Conservation (phyloP, 2,329 filamentous ascomycete species). For the Diaporthe caulivora region DNA sequence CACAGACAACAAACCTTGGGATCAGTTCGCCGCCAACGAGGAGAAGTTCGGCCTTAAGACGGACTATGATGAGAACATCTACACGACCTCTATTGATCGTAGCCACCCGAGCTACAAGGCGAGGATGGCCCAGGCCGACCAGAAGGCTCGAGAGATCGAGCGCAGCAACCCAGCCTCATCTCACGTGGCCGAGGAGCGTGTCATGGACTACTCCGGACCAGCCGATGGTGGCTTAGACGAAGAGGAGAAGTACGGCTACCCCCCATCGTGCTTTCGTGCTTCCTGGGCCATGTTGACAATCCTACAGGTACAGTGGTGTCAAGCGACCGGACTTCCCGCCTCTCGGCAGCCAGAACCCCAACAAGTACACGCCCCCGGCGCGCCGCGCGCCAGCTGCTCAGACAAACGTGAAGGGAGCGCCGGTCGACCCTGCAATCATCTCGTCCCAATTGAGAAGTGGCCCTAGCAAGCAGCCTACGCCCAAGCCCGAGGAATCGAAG, state of each 20-base stretch:
- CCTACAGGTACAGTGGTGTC: slow-evolving; percentile 86
- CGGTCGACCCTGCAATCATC: slow-evolving; percentile 90
- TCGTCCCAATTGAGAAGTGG: slow-evolving; percentile 78
- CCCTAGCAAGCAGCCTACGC: slow-evolving; percentile 55
- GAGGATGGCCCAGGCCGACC: slow-evolving; percentile 82
- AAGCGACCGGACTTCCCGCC: slow-evolving; percentile 78
- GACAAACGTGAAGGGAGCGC: slow-evolving; percentile 80
- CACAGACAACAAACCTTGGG: slow-evolving; percentile 68
- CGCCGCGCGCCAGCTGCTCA: slow-evolving; percentile 82
- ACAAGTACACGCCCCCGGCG: slow-evolving; percentile 92
- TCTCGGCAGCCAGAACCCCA: slow-evolving; percentile 64
- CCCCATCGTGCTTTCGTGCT: neutral
- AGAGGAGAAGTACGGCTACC: slow-evolving; percentile 82
- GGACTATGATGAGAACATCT: slow-evolving; percentile 93
- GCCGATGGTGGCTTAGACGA: slow-evolving; percentile 82
- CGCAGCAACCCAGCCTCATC: slow-evolving; percentile 77
- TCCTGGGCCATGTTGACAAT: slow-evolving; percentile 41
- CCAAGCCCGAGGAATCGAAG: slow-evolving; percentile 54
- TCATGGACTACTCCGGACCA: slow-evolving; percentile 74
- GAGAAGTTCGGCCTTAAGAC: slow-evolving; percentile 87
- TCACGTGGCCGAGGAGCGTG: slow-evolving; percentile 91
- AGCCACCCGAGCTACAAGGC: slow-evolving; percentile 85
- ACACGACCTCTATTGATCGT: slow-evolving; percentile 92
- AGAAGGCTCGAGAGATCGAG: slow-evolving; percentile 91
- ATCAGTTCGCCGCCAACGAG: slow-evolving; percentile 94